These are phyloP conservation scores for Neurospora sp. DNA, from an alignment of 495 filamentous ascomycete species.

Conservation along the genomic window DNA sequence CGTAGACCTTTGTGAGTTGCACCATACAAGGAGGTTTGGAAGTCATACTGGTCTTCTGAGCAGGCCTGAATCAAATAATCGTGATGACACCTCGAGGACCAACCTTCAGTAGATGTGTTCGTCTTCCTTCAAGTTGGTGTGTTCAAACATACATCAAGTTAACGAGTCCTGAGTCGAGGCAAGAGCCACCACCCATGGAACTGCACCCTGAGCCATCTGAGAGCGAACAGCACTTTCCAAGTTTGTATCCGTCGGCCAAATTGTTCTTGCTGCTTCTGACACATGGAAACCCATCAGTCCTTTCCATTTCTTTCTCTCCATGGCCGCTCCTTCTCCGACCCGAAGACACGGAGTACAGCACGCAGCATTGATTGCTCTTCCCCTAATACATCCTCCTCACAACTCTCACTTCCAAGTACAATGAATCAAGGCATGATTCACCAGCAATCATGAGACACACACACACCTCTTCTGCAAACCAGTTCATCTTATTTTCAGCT, in stretches of 20 bases:
- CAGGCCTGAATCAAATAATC: background rate
- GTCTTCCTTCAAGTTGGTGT: conserved; percentile 56
- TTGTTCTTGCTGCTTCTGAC: background rate
- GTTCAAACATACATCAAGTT: background rate
- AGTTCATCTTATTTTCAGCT: background rate
- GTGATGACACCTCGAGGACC: conserved; percentile 47
- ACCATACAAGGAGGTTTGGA: background rate
- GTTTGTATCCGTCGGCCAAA: background rate
- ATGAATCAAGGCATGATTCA: background rate
- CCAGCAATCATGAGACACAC: background rate
- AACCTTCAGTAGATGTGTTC: conserved; percentile 87
- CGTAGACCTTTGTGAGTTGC: background rate
- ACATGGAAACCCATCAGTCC: background rate
- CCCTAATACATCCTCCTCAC: background rate
- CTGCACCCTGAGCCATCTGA: background rate
- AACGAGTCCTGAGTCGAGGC: background rate
- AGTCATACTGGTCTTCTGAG: background rate
- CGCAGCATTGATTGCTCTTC: background rate
- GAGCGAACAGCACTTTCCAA: background rate
- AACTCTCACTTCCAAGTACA: background rate
- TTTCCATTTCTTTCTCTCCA: background rate
- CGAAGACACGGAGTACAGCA: background rate
- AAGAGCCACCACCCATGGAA: background rate
- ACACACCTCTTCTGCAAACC: background rate
- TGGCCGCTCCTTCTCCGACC: background rate